A percentile compares a stretch with the other conserved stretches of the same genome.
These are phyloP conservation scores for Collybia sp. DNA, from an alignment of 768 basidiomycete genomes.

Conservation along the genomic window DNA sequence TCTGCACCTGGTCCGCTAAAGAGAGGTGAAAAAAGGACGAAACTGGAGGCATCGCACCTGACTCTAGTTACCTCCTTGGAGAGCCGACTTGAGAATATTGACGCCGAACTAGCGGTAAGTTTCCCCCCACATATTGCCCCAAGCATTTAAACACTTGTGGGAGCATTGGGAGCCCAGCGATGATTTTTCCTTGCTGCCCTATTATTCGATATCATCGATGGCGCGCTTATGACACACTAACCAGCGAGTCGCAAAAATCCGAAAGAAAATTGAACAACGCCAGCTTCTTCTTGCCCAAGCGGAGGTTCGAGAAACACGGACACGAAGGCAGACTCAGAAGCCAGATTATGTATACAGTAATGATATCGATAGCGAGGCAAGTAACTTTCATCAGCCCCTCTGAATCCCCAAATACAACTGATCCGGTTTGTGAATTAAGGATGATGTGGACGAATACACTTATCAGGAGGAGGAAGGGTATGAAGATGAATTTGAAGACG, in stretches of 20 bases:
- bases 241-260: slow-evolving; percentile 68
- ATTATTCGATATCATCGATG: not conserved
- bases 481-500: slow-evolving; percentile 60
- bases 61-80: slow-evolving; percentile 60
- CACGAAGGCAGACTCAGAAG: slow-evolving; percentile 63
- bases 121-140: slow-evolving; percentile 6
- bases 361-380: slow-evolving; percentile 60
- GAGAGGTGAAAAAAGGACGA: slow-evolving; percentile 44
- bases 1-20: slow-evolving; percentile 39
- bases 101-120: slow-evolving; percentile 70
- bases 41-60: slow-evolving; percentile 57
- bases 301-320: slow-evolving; percentile 76
- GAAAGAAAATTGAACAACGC: slow-evolving; percentile 67
- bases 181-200: not conserved
- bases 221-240: slow-evolving; percentile 8
- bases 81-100: slow-evolving; percentile 59
- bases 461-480: slow-evolving; percentile 62
- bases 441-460: slow-evolving; percentile 66
- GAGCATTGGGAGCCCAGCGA: not conserved
- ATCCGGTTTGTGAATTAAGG: slow-evolving; percentile 29
- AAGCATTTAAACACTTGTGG: slow-evolving; percentile 3
- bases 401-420: slow-evolving; percentile 16
- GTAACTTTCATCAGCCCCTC: slow-evolving; percentile 19
- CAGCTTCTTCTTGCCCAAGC: slow-evolving; percentile 64
- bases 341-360: slow-evolving; percentile 82